Conservation (phyloP, 306 rosid genomes). For the Alnus glutinosa region DNA sequence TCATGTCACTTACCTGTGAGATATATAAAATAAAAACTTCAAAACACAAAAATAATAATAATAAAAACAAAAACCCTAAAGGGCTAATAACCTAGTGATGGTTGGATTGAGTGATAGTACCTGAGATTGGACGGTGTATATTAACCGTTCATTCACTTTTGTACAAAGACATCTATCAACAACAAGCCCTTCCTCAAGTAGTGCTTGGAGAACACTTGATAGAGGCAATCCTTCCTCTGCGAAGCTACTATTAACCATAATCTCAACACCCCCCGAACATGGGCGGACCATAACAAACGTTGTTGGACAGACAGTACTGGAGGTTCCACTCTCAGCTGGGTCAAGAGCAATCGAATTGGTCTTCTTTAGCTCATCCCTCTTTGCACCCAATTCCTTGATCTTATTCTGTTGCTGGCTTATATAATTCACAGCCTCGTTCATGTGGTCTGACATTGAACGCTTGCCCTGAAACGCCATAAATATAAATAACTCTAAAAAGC, state of each 20-base stretch:
- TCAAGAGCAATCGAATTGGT: not conserved
- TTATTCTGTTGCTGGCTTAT: conserved; percentile 48
- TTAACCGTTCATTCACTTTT: conserved; percentile 24
- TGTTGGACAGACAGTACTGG: not conserved
- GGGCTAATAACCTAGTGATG: not conserved
- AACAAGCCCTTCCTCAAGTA: conserved; percentile 30
- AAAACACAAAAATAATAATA: not conserved
- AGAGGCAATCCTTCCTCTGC: conserved; percentile 1
- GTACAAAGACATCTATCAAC: conserved; percentile 24
- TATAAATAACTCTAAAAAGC: conserved; percentile 32
- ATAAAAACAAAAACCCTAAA: too few species aligned
- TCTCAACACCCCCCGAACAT: conserved; percentile 49
- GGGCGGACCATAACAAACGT: conserved; percentile 40
- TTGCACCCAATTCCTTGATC: conserved; percentile 38
- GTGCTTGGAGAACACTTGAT: conserved; percentile 24
- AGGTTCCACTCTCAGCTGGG: conserved; percentile 12
- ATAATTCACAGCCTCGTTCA: conserved; percentile 61
- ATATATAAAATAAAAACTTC: not conserved
- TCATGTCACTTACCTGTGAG: conserved; percentile 27
- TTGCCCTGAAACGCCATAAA: conserved; percentile 58
- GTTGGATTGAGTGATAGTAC: not conserved
- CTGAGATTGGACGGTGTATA: conserved; percentile 36
- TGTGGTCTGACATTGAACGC: conserved; percentile 64
- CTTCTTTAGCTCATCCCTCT: conserved; percentile 52
- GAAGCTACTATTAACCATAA: conserved; percentile 30